phyloP scores from a whole-genome alignment of 1,284 basidiomycete species.

The Trichosporon ovoides region DNA sequence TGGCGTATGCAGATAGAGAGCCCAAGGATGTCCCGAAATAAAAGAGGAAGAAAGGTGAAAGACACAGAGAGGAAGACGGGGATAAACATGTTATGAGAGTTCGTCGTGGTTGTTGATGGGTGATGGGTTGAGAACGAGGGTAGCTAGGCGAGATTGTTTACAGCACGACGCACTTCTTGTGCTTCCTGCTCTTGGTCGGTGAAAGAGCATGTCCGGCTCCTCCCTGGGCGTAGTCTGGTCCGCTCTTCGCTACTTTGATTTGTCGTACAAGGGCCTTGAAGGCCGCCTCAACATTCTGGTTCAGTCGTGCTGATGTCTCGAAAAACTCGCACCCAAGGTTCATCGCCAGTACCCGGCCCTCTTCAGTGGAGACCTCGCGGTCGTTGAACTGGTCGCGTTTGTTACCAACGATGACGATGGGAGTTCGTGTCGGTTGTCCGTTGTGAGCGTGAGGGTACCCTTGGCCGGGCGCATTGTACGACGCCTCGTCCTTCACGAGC shows the following conservation, averaged over 20 bases:
- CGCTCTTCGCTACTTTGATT: conserved; percentile 53
- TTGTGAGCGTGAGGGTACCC: not conserved
- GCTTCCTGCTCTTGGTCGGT: conserved; percentile 30
- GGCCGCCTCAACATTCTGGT: conserved; percentile 88
- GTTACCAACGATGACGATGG: conserved; percentile 79
- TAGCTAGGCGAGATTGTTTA: conserved; percentile 18
- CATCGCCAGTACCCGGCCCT: conserved; percentile 77
- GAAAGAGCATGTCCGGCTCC: conserved; percentile 6
- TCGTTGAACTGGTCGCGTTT: conserved; percentile 74
- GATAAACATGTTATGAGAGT: not conserved
- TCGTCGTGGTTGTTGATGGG: not conserved
- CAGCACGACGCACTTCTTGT: conserved; percentile 48
- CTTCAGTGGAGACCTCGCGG: conserved; percentile 80
- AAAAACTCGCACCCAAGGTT: conserved; percentile 90
- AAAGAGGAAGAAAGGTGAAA: not conserved
- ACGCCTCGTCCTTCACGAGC: conserved; percentile 78
- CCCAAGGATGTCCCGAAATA: conserved; percentile 1
- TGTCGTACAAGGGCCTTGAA: conserved; percentile 87
- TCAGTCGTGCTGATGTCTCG: conserved; percentile 93
- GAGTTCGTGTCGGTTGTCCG: conserved; percentile 24
- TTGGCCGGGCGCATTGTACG: conserved; percentile 48
- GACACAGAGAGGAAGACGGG: not conserved
- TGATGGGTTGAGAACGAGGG: not conserved
- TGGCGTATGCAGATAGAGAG: conserved; percentile 3
- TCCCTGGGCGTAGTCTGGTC: conserved; percentile 10